Percentiles rank a stretch among this genome's conserved stretches.
Evolutionary conservation across 2,329 filamentous ascomycete species (phyloP).

Genomic region (Penicillium sp.): DNA sequence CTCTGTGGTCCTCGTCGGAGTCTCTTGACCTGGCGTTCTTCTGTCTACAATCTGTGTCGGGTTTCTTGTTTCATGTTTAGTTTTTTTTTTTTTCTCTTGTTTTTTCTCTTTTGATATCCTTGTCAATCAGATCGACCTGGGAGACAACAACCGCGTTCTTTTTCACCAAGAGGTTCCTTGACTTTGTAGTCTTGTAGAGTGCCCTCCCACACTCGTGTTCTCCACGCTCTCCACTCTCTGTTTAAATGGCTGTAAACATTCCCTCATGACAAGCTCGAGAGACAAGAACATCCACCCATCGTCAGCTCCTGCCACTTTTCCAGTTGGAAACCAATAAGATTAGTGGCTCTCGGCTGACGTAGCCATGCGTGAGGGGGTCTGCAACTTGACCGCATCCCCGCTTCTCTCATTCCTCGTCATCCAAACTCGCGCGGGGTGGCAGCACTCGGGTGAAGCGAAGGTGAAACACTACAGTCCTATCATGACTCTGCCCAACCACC

Average conservation of each 20-base stretch:
- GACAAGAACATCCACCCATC: too few species aligned
- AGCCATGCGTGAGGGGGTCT: conserved; percentile 12
- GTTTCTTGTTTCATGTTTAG: background rate
- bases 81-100: conserved; percentile 11
- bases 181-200: background rate
- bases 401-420: background rate
- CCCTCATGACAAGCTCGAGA: too few species aligned
- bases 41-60: conserved; percentile 3
- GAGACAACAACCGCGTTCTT: conserved; percentile 6
- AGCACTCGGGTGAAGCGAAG: too few species aligned
- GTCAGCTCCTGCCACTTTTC: too few species aligned
- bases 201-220: too few species aligned
- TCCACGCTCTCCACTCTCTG: too few species aligned
- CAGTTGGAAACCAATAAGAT: too few species aligned
- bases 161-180: background rate
- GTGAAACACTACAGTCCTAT: background rate
- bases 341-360: conserved; percentile 9
- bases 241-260: too few species aligned
- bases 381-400: background rate
- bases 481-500: background rate
- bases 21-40: conserved; percentile 8
- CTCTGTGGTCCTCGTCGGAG: background rate
- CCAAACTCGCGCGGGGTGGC: background rate
- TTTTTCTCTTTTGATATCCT: conserved; percentile 20
- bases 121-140: conserved; percentile 21